Conservation (phyloP, 2,329 filamentous ascomycete species). For the Penicillium sp. region DNA sequence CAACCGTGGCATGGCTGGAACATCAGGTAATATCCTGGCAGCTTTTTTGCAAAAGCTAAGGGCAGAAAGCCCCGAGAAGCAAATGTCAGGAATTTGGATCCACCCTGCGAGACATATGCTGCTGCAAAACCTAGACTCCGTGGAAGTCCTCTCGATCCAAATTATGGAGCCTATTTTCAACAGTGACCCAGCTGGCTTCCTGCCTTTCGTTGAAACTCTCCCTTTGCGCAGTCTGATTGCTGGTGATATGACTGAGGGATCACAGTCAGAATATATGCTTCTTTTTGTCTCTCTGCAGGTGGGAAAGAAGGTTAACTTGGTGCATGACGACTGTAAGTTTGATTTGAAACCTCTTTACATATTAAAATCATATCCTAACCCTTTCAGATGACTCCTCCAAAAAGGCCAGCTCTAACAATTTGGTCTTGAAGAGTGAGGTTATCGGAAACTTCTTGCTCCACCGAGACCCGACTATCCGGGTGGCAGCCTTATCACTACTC, state of each 20-base stretch:
- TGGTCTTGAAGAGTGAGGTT: constrained; percentile 37
- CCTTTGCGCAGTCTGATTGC: constrained; percentile 53
- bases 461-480: constrained; percentile 65
- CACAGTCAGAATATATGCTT: constrained; percentile 58
- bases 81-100: constrained; percentile 36
- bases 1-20: constrained; percentile 29
- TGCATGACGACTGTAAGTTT: constrained; percentile 64
- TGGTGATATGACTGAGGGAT: constrained; percentile 46
- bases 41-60: constrained; percentile 33
- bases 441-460: constrained; percentile 42
- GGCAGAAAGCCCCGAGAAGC: constrained; percentile 5
- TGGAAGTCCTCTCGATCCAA: constrained; percentile 39
- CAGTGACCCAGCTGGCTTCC: constrained; percentile 35
- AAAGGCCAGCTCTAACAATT: constrained; percentile 4
- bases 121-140: constrained; percentile 35
- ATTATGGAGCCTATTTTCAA: constrained; percentile 39
- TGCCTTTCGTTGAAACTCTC: constrained; percentile 57
- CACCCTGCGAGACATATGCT: constrained; percentile 36
- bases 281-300: constrained; percentile 68
- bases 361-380: constrained; percentile 8
- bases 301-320: constrained; percentile 68
- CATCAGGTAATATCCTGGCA: constrained; percentile 30
- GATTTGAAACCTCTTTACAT: constrained; percentile 8
- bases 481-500: constrained; percentile 79
- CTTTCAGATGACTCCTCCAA: constrained; percentile 31